phyloP scores from a whole-genome alignment of 331 rosid genomes.

The Prunus yedoensis region DNA sequence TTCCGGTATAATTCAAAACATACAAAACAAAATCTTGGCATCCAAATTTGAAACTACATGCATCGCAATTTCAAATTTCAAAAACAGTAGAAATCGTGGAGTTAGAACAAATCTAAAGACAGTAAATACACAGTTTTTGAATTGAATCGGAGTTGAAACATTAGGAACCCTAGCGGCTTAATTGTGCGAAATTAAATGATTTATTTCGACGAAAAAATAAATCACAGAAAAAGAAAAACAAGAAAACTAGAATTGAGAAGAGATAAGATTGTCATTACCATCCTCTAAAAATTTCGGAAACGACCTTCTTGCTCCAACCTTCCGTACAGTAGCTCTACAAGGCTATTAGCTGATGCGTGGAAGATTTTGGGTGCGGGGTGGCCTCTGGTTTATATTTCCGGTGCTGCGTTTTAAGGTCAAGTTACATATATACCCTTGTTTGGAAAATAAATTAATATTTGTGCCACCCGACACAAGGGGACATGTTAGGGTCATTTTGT shows the following conservation, averaged over 20 bases:
- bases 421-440: not conserved
- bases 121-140: not conserved
- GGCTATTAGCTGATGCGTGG: not conserved
- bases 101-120: not conserved
- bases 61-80: not conserved
- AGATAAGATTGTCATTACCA: not conserved
- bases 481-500: too few relatives aligned
- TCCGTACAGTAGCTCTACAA: not conserved
- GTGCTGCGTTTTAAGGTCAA: not conserved
- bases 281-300: not conserved
- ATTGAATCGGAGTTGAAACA: slow-evolving; percentile 2
- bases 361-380: not conserved
- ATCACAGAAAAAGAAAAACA: not conserved
- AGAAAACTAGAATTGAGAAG: not conserved
- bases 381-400: not conserved
- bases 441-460: not conserved
- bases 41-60: not conserved
- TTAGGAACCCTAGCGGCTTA: slow-evolving; percentile 36
- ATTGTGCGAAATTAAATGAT: not conserved
- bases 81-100: not conserved
- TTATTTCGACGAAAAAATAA: slow-evolving; percentile 6
- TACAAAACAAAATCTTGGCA: not conserved
- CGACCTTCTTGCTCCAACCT: not conserved
- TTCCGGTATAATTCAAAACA: not conserved
- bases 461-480: not conserved